A percentile compares a stretch with the other conserved stretches of the same genome.
Evolutionary conservation across 2,329 filamentous ascomycete species (phyloP).

Genomic region (Xylaria sp.): DNA sequence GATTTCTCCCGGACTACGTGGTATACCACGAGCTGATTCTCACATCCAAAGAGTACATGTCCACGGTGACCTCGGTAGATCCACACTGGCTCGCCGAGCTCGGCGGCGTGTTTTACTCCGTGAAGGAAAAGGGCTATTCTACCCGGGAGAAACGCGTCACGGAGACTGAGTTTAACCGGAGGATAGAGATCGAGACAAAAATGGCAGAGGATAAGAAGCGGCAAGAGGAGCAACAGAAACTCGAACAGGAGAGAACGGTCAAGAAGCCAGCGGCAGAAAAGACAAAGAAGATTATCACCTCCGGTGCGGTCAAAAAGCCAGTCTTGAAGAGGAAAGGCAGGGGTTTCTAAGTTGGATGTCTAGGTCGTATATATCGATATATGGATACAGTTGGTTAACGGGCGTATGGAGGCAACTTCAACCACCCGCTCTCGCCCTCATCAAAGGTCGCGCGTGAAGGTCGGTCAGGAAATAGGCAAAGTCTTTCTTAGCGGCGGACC

Average conservation of each 20-base stretch:
- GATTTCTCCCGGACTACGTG: conserved; percentile 94
- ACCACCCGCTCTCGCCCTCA: background rate
- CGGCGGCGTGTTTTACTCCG: conserved; percentile 94
- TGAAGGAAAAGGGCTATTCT: conserved; percentile 97
- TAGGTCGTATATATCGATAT: conserved; percentile 12
- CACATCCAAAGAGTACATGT: conserved; percentile 97
- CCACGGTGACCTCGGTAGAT: conserved; percentile 92
- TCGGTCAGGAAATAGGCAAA: background rate
- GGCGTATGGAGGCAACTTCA: conserved; percentile 3
- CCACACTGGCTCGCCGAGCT: conserved; percentile 97
- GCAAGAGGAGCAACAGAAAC: conserved; percentile 62
- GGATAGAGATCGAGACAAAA: conserved; percentile 90
- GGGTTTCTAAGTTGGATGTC: conserved; percentile 50
- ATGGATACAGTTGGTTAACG: conserved; percentile 4
- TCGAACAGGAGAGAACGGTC: conserved; percentile 53
- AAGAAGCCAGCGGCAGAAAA: conserved; percentile 49
- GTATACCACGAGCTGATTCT: conserved; percentile 98
- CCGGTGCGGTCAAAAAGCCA: conserved; percentile 67
- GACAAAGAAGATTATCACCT: conserved; percentile 64
- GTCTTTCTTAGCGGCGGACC: conserved; percentile 49
- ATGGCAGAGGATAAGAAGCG: conserved; percentile 85
- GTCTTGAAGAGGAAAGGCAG: conserved; percentile 61
- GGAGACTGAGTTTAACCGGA: conserved; percentile 89
- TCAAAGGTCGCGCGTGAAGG: background rate
- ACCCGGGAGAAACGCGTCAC: conserved; percentile 83